Evolutionary conservation across 2,329 filamentous ascomycete species (phyloP).

Genomic region (Fusarium ambrosium): DNA sequence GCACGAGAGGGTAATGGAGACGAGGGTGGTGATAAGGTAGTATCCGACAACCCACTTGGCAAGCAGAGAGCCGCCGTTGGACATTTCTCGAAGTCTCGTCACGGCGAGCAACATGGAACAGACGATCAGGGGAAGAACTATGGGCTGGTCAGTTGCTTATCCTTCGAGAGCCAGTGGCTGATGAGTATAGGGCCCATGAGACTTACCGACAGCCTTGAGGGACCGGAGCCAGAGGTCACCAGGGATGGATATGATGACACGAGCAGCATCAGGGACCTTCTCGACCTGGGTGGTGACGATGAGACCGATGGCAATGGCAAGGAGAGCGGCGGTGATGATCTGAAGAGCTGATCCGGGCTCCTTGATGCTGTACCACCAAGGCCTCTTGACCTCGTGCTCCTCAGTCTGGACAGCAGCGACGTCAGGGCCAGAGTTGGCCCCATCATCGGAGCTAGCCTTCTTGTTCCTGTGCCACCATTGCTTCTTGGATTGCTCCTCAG

Average conservation of each 20-base stretch:
- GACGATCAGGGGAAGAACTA: slow-evolving; percentile 66
- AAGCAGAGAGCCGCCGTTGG: slow-evolving; percentile 57
- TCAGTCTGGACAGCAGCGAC: slow-evolving; percentile 23
- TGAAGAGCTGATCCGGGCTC: slow-evolving; percentile 62
- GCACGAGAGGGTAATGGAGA: slow-evolving; percentile 62
- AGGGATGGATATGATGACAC: slow-evolving; percentile 61
- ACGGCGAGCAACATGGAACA: slow-evolving; percentile 66
- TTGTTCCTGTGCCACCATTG: slow-evolving; percentile 51
- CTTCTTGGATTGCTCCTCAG: slow-evolving; percentile 45
- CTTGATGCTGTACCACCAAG: slow-evolving; percentile 54
- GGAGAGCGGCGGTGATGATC: slow-evolving; percentile 62
- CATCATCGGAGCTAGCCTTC: neutral
- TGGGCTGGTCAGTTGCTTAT: neutral
- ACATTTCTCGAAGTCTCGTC: slow-evolving; percentile 62
- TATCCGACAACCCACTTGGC: slow-evolving; percentile 64
- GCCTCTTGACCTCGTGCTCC: slow-evolving; percentile 45
- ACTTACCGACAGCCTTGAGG: slow-evolving; percentile 62
- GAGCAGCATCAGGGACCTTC: slow-evolving; percentile 57
- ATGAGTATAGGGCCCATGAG: neutral
- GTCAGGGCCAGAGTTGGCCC: slow-evolving; percentile 28
- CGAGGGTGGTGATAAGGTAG: slow-evolving; percentile 63
- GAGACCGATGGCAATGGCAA: slow-evolving; percentile 65
- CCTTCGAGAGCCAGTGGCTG: neutral
- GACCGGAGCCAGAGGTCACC: slow-evolving; percentile 64
- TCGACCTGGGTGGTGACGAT: slow-evolving; percentile 58